phyloP scores from a whole-genome alignment of 2,329 filamentous ascomycete genomes.

The Epichloe brachyelytri region DNA sequence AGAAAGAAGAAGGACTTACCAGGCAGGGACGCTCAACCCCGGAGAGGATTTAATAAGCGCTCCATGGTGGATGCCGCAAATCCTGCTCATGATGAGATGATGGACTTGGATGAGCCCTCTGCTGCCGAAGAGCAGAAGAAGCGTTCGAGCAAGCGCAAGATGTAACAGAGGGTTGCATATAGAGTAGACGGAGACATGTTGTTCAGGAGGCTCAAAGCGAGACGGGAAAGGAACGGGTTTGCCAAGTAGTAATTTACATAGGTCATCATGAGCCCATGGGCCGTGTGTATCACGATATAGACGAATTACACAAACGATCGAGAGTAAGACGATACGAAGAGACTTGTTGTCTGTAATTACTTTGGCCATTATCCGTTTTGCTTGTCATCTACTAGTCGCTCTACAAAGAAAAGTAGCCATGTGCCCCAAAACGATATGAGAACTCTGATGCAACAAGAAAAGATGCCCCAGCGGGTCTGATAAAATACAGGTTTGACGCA shows the following conservation, averaged over 20 bases:
- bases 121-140: conserved; percentile 35
- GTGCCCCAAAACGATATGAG: not conserved
- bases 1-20: conserved; percentile 21
- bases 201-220: not conserved
- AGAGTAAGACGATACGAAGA: conserved; percentile 9
- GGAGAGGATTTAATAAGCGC: conserved; percentile 19
- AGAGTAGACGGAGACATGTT: not conserved
- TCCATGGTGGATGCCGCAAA: conserved; percentile 30
- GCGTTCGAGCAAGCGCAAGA: conserved; percentile 39
- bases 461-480: not conserved
- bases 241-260: not conserved
- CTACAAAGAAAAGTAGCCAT: not conserved
- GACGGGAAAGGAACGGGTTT: not conserved
- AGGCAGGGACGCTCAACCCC: conserved; percentile 13
- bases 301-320: conserved; percentile 16
- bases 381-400: not conserved
- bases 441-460: not conserved
- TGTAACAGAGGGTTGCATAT: conserved; percentile 20
- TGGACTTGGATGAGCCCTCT: conserved; percentile 43
- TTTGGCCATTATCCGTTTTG: not conserved
- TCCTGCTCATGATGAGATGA: conserved; percentile 33
- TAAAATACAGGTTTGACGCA: not conserved
- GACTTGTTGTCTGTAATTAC: conserved; percentile 1
- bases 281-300: conserved; percentile 14
- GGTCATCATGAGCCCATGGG: not conserved